Conservation (phyloP, 257 asterid genomes). For the Henckelia pumila region DNA sequence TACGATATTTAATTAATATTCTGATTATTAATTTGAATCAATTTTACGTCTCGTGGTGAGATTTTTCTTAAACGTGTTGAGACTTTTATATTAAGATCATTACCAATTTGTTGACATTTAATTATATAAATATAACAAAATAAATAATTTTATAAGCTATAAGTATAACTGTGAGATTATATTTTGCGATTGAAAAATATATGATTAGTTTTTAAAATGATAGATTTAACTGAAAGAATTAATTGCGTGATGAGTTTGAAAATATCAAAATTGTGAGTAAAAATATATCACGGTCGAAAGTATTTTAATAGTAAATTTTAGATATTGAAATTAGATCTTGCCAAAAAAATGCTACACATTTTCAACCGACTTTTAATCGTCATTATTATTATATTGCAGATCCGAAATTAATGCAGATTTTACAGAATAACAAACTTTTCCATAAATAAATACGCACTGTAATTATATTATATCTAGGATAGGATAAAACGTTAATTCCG, state of each 20-base stretch:
- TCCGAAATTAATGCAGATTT: conserved; percentile 5
- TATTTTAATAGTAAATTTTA: not conserved
- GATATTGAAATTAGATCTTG: too few species aligned
- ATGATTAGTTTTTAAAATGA: too few species aligned
- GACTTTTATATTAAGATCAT: not conserved
- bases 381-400: not conserved
- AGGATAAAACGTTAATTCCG: conserved; percentile 22
- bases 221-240: too few species aligned
- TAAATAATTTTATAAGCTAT: too few species aligned
- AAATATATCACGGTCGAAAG: not conserved
- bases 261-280: too few species aligned
- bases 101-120: not conserved
- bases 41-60: not conserved
- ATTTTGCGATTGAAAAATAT: too few species aligned
- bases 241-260: too few species aligned
- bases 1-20: too few species aligned
- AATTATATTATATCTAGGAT: not conserved
- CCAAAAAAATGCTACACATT: not conserved
- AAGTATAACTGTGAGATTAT: too few species aligned
- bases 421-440: not conserved
- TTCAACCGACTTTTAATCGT: not conserved
- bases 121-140: too few species aligned
- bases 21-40: too few species aligned
- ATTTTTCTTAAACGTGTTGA: not conserved
- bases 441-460: conserved; percentile 17